A percentile compares a stretch with the other conserved stretches of the same genome.
Conservation (phyloP, 2,329 filamentous ascomycete species). For the Pseudogymnoascus sp. region DNA sequence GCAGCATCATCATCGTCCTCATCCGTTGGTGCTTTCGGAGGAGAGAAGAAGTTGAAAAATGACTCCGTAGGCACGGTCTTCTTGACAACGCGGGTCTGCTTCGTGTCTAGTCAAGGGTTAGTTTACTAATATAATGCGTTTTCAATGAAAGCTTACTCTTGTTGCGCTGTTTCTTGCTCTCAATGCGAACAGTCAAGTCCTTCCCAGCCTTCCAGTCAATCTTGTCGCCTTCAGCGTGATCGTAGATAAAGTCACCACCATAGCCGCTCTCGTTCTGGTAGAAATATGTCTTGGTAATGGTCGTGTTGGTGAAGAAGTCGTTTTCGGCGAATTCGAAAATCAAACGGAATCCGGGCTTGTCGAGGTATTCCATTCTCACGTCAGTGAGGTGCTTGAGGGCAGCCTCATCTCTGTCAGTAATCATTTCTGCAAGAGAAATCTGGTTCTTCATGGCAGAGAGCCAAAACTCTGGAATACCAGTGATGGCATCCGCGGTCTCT, state of each 20-base stretch:
- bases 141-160: slow-evolving; percentile 63
- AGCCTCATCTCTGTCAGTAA: slow-evolving; percentile 92
- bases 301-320: slow-evolving; percentile 96
- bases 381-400: slow-evolving; percentile 84
- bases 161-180: slow-evolving; percentile 99
- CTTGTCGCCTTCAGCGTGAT: slow-evolving; percentile 96
- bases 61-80: slow-evolving; percentile 98
- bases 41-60: slow-evolving; percentile 90
- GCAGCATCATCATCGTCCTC: slow-evolving; percentile 63
- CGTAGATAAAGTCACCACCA: slow-evolving; percentile 98
- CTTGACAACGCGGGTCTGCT: slow-evolving; percentile 98
- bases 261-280: slow-evolving; percentile 99
- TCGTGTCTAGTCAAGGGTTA: slow-evolving; percentile 60
- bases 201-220: slow-evolving; percentile 93
- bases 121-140: neutral
- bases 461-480: slow-evolving; percentile 98
- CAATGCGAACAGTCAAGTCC: slow-evolving; percentile 86
- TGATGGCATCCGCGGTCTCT: slow-evolving; percentile 45
- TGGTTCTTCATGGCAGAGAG: slow-evolving; percentile 99
- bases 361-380: slow-evolving; percentile 98
- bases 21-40: slow-evolving; percentile 74
- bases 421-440: slow-evolving; percentile 92
- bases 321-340: slow-evolving; percentile 97
- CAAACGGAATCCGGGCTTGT: slow-evolving; percentile 93
- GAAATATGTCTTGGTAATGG: slow-evolving; percentile 94